Base-by-base conservation (phyloP, 2,329 filamentous ascomycete species). In the Pseudogymnoascus sp. region DNA sequence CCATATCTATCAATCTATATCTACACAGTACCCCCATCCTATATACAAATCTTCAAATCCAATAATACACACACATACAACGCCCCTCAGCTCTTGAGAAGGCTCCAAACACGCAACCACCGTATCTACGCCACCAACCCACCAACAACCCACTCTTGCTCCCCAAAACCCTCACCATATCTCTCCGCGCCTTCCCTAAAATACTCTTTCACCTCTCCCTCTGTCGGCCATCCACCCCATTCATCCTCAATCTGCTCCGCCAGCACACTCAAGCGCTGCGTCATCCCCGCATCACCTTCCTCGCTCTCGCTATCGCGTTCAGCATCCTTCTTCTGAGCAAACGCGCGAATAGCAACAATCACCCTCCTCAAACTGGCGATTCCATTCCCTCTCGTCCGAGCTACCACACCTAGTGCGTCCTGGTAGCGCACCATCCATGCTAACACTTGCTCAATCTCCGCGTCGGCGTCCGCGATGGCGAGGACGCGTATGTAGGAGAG, bases 401-500 rank as follows among this genome's bases (percentile, higher is more conserved):
- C 67, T 4, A 65, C 62, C 1, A 61, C 33, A 2, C 69, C 50
- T 9, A 74, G 60, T n/a, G 68, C 66, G 5, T 72, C 70, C 74
- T 80, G 80, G 67, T 85, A 74, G 23, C 73, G 67, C 0, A 82
- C 73, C 67, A 88, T 82, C 86, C 87, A 92, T 31, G 75, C 72
- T 13, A 88, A 74, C 4, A 87, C 74, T 3, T 75, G 76, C 4
- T 82, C 78, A 71, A 91, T 83, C 60, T 82, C 84, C 1, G 80
- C 75, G 59, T 79, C 78, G 67, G 90, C 84, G 37, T 81, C 81
- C n/a, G 85, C 73, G 61, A 82, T 80, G 0, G 83, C 88, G 21
- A 91, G 76, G 1, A 83, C 80, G 56, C 86, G 80, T 71, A 91
- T 80, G 70, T 89, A 88, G 1, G 78, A 76, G 68, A 88, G 83